Percentiles rank a stretch among this genome's conserved stretches.
Evolutionary conservation across 345 rosid genomes (phyloP).

Genomic region (Arabis hirsuta): DNA sequence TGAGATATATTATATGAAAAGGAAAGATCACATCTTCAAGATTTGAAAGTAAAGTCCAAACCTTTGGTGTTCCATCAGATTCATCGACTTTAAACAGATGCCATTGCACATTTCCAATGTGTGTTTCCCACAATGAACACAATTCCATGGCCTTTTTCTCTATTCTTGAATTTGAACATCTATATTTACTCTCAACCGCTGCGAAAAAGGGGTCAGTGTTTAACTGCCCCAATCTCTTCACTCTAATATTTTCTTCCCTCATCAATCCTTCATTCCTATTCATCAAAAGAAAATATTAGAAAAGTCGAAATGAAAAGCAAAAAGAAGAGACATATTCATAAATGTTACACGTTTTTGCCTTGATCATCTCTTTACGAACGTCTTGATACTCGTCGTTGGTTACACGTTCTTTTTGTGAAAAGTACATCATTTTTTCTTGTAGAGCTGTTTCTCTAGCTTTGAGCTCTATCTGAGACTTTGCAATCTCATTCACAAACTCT

Average conservation of each 20-base stretch:
- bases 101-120: slow-evolving; percentile 55
- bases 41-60: slow-evolving; percentile 11
- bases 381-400: slow-evolving; percentile 65
- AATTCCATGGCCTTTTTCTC: slow-evolving; percentile 46
- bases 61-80: slow-evolving; percentile 39
- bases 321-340: too few relatives aligned
- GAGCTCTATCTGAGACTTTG: slow-evolving; percentile 45
- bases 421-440: slow-evolving; percentile 49
- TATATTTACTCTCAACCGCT: slow-evolving; percentile 47
- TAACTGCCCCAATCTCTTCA: slow-evolving; percentile 69
- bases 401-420: slow-evolving; percentile 52
- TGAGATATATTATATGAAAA: background rate
- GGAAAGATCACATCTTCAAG: background rate
- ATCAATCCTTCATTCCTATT: slow-evolving; percentile 34
- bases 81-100: slow-evolving; percentile 49
- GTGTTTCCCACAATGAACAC: slow-evolving; percentile 55
- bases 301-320: too few relatives aligned
- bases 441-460: slow-evolving; percentile 59
- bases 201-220: slow-evolving; percentile 42
- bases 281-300: background rate
- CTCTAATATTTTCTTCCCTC: slow-evolving; percentile 37
- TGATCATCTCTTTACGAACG: slow-evolving; percentile 71
- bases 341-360: slow-evolving; percentile 34
- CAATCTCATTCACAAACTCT: slow-evolving; percentile 44
- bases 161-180: slow-evolving; percentile 39